Percentiles rank a stretch among this genome's conserved stretches.
Evolutionary conservation across 1,284 basidiomycete genomes (phyloP).

Genomic region (Singerocomus inundabilis): DNA sequence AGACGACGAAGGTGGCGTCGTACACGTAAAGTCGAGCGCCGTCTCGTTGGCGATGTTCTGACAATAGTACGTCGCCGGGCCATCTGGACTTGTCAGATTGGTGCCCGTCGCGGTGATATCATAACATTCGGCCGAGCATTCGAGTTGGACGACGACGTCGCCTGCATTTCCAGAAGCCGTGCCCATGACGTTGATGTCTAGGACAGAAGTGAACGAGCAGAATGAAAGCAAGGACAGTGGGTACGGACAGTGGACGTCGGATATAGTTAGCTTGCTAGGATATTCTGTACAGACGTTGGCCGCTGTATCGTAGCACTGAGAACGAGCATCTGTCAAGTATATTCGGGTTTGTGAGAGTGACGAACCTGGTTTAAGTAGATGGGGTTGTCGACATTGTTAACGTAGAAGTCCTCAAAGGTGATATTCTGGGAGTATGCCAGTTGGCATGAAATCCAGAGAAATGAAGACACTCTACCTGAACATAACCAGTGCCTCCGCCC

Average conservation of each 20-base stretch:
- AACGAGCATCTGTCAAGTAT: constrained; percentile 6
- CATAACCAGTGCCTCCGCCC: constrained; percentile 39
- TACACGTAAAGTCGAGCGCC: constrained; percentile 21
- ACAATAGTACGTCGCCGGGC: constrained; percentile 19
- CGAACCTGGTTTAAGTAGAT: constrained; percentile 27
- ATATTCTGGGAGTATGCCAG: constrained; percentile 31
- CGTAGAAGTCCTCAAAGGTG: constrained; percentile 40
- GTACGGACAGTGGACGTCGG: constrained; percentile 30
- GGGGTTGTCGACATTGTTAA: constrained; percentile 44
- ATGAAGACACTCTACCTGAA: constrained; percentile 16
- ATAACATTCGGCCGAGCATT: constrained; percentile 33
- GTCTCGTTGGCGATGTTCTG: constrained; percentile 19
- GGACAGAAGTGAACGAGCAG: background rate
- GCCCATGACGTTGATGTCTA: constrained; percentile 32
- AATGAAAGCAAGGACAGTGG: background rate
- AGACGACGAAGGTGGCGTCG: constrained; percentile 6
- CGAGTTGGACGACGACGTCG: constrained; percentile 33
- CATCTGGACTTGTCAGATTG: constrained; percentile 10
- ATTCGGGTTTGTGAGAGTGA: background rate
- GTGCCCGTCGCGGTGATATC: constrained; percentile 18
- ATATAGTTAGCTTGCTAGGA: constrained; percentile 37
- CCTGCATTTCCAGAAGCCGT: constrained; percentile 33
- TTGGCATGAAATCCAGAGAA: background rate
- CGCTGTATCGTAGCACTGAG: constrained; percentile 40
- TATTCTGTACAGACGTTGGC: constrained; percentile 31